These are phyloP conservation scores for Naganishia onofrii DNA, from an alignment of 768 basidiomycete genomes.

Conservation along the genomic window DNA sequence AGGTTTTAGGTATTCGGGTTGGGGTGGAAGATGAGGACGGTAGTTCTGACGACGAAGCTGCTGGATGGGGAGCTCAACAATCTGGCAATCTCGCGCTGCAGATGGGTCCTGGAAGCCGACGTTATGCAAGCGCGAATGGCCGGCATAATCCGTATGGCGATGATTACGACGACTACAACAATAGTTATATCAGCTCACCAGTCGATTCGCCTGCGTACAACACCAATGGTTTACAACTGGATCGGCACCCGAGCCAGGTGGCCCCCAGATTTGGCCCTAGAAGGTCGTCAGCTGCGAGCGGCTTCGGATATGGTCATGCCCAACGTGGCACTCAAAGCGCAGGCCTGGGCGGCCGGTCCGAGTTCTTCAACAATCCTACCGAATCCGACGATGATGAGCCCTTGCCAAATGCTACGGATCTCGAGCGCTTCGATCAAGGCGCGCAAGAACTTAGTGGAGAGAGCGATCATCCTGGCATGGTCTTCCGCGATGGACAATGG, in stretches of 20 bases:
- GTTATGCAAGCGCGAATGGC: conserved; percentile 42
- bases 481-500: conserved; percentile 75
- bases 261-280: not conserved
- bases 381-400: conserved; percentile 48
- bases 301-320: not conserved
- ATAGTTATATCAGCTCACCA: conserved; percentile 35
- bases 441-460: conserved; percentile 27
- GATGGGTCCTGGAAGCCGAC: conserved; percentile 44
- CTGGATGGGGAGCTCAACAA: conserved; percentile 40
- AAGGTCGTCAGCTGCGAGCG: not conserved
- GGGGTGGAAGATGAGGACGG: conserved; percentile 89
- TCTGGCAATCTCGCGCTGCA: conserved; percentile 40
- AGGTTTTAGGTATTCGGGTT: conserved; percentile 90
- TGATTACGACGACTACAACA: conserved; percentile 39
- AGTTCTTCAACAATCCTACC: conserved; percentile 18
- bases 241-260: conserved; percentile 3
- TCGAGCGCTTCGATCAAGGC: conserved; percentile 29
- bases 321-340: conserved; percentile 8
- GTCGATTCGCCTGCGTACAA: conserved; percentile 38
- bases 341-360: not conserved
- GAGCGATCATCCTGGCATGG: conserved; percentile 44
- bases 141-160: conserved; percentile 38
- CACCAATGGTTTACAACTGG: not conserved
- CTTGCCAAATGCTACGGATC: conserved; percentile 35
- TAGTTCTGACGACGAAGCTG: conserved; percentile 52